Evolutionary conservation across 495 filamentous ascomycete species (phyloP).

Genomic region (Parathielavia hyrcaniae): DNA sequence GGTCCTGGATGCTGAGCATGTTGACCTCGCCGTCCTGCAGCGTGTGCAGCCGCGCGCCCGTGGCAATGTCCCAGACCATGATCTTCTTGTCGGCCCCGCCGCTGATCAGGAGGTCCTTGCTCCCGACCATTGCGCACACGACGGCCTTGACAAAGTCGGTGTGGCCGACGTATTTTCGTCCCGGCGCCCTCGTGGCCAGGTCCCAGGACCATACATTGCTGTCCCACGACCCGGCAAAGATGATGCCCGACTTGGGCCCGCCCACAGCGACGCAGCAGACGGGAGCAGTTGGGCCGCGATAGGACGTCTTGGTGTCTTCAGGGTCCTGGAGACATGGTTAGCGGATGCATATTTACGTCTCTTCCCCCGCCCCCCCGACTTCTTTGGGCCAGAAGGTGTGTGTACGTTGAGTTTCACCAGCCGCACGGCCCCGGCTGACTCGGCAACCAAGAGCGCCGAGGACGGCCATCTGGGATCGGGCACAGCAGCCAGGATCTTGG

Average conservation of each 20-base stretch:
- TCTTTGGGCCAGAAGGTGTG: constrained; percentile 29
- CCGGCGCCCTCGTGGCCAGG: constrained; percentile 46
- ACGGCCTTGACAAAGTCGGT: constrained; percentile 86
- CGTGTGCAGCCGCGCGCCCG: constrained; percentile 60
- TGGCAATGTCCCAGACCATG: constrained; percentile 69
- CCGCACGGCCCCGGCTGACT: constrained; percentile 71
- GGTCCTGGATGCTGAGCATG: constrained; percentile 66
- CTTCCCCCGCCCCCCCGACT: too few relatives aligned
- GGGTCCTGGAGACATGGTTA: constrained; percentile 20
- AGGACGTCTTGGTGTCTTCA: constrained; percentile 42
- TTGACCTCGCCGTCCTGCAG: constrained; percentile 62
- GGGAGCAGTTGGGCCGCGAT: constrained; percentile 70
- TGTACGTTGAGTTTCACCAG: constrained; percentile 70
- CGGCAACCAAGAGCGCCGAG: constrained; percentile 66
- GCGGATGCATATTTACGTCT: neutral
- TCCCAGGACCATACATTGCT: constrained; percentile 83
- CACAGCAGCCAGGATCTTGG: constrained; percentile 78
- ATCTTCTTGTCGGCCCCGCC: constrained; percentile 83
- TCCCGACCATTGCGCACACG: constrained; percentile 47
- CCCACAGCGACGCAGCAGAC: constrained; percentile 71
- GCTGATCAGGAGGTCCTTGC: constrained; percentile 66
- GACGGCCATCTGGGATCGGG: constrained; percentile 56
- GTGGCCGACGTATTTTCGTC: constrained; percentile 65
- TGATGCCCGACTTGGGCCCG: constrained; percentile 41
- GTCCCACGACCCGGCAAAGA: constrained; percentile 93